A percentile compares a stretch with the other conserved stretches of the same genome.
Evolutionary conservation across 1,284 basidiomycete species (phyloP).

Genomic region (Pseudozyma sp.): DNA sequence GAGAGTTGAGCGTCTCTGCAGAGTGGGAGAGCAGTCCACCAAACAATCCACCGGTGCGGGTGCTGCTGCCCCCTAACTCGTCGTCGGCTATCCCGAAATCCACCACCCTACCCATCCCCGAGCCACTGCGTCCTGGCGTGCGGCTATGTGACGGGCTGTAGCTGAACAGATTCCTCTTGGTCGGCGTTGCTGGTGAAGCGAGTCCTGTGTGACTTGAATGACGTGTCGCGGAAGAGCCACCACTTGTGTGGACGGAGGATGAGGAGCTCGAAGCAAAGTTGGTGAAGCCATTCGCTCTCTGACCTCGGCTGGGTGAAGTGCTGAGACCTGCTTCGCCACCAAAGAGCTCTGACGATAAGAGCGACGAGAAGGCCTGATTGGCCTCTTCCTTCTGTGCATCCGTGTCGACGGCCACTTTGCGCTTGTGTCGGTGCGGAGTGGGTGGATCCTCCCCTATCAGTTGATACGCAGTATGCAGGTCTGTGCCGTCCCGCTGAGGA

Average conservation of each 20-base stretch:
- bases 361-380: conserved; percentile 72
- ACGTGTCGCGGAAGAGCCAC: conserved; percentile 43
- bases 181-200: conserved; percentile 55
- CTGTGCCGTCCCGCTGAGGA: conserved; percentile 72
- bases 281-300: conserved; percentile 30
- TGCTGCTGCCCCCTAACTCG: conserved; percentile 21
- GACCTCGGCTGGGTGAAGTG: conserved; percentile 34
- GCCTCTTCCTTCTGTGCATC: conserved; percentile 68
- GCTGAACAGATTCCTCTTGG: conserved; percentile 72
- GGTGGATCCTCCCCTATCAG: conserved; percentile 70
- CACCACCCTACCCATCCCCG: conserved; percentile 36
- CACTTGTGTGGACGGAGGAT: conserved; percentile 46
- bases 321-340: conserved; percentile 54
- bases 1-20: conserved; percentile 70
- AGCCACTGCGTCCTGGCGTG: conserved; percentile 46
- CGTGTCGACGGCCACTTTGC: conserved; percentile 58
- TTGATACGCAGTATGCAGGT: conserved; percentile 72
- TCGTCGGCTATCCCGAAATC: conserved; percentile 48
- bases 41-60: conserved; percentile 52
- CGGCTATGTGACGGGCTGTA: conserved; percentile 66
- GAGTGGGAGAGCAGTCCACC: conserved; percentile 44
- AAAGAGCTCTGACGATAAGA: conserved; percentile 73
- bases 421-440: conserved; percentile 59
- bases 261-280: conserved; percentile 45
- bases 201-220: conserved; percentile 42